These are phyloP conservation scores for Pseudogymnoascus pannorum DNA, from an alignment of 2,329 filamentous ascomycete genomes.

Conservation along the genomic window DNA sequence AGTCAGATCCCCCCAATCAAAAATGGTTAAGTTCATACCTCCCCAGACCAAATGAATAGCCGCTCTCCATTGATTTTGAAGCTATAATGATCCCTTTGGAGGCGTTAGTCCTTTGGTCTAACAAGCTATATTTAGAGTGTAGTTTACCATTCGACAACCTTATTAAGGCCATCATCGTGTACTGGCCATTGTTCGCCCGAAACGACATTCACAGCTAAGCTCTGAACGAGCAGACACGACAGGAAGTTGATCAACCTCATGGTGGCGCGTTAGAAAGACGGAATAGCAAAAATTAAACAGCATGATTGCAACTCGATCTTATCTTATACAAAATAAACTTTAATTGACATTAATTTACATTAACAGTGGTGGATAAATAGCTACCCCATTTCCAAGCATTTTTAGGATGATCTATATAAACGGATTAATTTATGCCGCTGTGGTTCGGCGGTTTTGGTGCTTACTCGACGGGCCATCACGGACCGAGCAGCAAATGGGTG, in stretches of 20 bases:
- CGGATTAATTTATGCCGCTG: not conserved
- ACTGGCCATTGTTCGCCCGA: conserved; percentile 35
- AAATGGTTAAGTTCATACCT: conserved; percentile 21
- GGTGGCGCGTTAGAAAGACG: not conserved
- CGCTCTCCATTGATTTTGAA: conserved; percentile 44
- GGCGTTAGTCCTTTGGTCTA: not conserved
- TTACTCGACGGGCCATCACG: not conserved
- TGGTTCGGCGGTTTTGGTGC: not conserved
- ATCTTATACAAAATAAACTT: conserved; percentile 3
- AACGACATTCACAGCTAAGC: not conserved
- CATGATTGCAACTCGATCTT: not conserved
- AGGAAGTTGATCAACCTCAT: not conserved
- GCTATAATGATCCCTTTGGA: conserved; percentile 42
- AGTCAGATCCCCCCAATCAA: not conserved
- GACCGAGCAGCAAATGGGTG: not conserved
- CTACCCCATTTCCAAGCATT: not conserved
- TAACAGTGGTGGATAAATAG: conserved; percentile 7
- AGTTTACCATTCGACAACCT: conserved; percentile 37
- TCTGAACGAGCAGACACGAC: conserved; percentile 2
- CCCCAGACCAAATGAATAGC: conserved; percentile 45
- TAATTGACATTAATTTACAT: not conserved
- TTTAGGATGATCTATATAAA: conserved; percentile 3
- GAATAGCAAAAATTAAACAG: not conserved
- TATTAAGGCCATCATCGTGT: conserved; percentile 40
- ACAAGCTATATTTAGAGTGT: not conserved